Conservation (phyloP, 192 early-diverging fungal species). For the Coemansia sp. region DNA sequence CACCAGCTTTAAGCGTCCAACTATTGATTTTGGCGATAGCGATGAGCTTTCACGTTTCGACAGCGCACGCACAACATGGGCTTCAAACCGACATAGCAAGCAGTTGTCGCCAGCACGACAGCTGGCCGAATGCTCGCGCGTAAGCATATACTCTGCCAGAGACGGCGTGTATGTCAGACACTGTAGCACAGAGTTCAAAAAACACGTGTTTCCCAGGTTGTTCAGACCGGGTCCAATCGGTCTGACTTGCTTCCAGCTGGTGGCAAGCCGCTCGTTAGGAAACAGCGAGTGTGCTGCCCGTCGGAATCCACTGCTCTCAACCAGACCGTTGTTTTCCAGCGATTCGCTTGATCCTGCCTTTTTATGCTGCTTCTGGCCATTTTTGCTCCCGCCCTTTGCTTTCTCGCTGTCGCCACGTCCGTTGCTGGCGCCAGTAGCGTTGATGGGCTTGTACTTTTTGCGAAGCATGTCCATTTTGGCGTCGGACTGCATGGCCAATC, state of each 20-base stretch:
- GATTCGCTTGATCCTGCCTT: neutral
- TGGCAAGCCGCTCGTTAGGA: conserved; percentile 57
- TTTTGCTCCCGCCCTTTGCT: neutral
- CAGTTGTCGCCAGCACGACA: conserved; percentile 68
- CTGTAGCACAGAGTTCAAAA: conserved; percentile 77
- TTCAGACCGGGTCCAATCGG: conserved; percentile 67
- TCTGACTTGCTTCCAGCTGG: conserved; percentile 58
- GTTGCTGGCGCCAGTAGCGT: conserved; percentile 21
- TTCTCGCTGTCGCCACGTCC: neutral
- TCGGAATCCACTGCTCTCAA: conserved; percentile 67
- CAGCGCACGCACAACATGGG: conserved; percentile 62
- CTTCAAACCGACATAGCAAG: conserved; percentile 72
- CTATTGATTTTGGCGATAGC: conserved; percentile 67
- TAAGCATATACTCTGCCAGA: conserved; percentile 66
- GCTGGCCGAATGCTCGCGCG: conserved; percentile 58
- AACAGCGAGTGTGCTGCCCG: conserved; percentile 60
- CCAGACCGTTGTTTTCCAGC: conserved; percentile 16
- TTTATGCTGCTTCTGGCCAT: neutral
- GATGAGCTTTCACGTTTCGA: conserved; percentile 45
- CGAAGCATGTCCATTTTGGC: conserved; percentile 62
- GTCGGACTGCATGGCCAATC: conserved; percentile 59
- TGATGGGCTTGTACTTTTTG: conserved; percentile 66
- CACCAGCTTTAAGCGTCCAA: conserved; percentile 65
- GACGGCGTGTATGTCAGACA: conserved; percentile 76
- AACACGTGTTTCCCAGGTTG: conserved; percentile 79